Evolutionary conservation across 1,284 basidiomycete genomes (phyloP).

Genomic region (Amylostereum areolatum): DNA sequence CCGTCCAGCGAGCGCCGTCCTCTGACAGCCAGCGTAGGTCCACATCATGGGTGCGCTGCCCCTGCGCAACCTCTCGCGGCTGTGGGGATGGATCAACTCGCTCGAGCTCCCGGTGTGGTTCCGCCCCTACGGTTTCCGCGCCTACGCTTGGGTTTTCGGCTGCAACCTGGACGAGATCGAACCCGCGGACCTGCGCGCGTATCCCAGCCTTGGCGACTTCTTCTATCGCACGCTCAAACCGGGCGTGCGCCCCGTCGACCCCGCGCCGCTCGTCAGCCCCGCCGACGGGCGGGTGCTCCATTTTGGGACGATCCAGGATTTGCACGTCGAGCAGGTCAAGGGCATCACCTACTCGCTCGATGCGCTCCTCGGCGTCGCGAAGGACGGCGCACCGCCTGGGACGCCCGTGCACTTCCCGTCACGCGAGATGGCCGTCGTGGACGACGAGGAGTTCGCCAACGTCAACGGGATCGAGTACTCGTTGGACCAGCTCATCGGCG

Average conservation of each 20-base stretch:
- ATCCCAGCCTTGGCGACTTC: conserved; percentile 86
- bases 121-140: conserved; percentile 79
- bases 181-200: conserved; percentile 68
- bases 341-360: conserved; percentile 96
- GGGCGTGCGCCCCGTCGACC: conserved; percentile 77
- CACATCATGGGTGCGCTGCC: conserved; percentile 95
- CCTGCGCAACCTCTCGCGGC: conserved; percentile 85
- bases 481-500: conserved; percentile 76
- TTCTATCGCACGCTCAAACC: conserved; percentile 89
- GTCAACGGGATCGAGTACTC: conserved; percentile 98
- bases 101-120: conserved; percentile 93
- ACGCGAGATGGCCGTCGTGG: conserved; percentile 51
- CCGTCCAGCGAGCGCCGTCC: neutral
- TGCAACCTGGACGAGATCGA: conserved; percentile 94
- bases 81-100: conserved; percentile 96
- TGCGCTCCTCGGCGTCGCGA: conserved; percentile 79
- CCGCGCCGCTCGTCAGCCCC: conserved; percentile 82
- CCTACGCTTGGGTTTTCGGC: conserved; percentile 87
- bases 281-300: conserved; percentile 93
- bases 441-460: conserved; percentile 88
- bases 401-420: conserved; percentile 37
- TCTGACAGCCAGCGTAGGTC: conserved; percentile 46
- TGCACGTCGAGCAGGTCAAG: conserved; percentile 94
- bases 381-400: conserved; percentile 29
- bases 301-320: conserved; percentile 81